phyloP scores from a whole-genome alignment of 495 filamentous ascomycete genomes.

The Gamarada debralockiae region DNA sequence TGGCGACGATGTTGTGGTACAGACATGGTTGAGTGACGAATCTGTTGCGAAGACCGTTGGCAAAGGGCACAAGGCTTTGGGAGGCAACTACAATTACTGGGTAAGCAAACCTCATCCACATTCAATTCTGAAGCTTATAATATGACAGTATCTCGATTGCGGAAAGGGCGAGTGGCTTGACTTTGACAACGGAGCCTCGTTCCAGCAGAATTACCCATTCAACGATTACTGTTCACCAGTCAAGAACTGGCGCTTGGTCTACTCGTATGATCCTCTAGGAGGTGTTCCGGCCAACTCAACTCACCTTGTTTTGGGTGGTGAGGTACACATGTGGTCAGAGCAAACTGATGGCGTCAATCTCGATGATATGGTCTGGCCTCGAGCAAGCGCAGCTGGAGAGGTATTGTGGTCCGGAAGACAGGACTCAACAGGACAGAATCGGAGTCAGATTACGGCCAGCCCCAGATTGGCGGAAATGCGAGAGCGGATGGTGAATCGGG shows the following conservation, averaged over 20 bases:
- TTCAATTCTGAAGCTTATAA: constrained; percentile 8
- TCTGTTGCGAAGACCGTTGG: constrained; percentile 50
- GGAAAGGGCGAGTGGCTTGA: constrained; percentile 74
- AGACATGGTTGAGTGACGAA: constrained; percentile 63
- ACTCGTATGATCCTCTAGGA: constrained; percentile 68
- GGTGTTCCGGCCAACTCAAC: constrained; percentile 51
- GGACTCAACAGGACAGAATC: constrained; percentile 56
- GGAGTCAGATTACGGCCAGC: constrained; percentile 59
- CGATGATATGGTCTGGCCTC: constrained; percentile 73
- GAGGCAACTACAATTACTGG: constrained; percentile 75
- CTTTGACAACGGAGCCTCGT: constrained; percentile 44
- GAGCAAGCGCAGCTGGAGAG: constrained; percentile 65
- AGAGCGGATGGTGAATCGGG: constrained; percentile 64
- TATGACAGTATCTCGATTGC: constrained; percentile 71
- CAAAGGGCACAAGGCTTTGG: constrained; percentile 62
- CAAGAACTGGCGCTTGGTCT: constrained; percentile 76
- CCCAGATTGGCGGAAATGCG: constrained; percentile 66
- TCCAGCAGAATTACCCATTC: constrained; percentile 56
- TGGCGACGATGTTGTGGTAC: constrained; percentile 59
- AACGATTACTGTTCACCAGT: constrained; percentile 69
- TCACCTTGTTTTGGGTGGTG: constrained; percentile 69
- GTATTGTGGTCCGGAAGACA: constrained; percentile 69
- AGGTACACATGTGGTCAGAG: constrained; percentile 75
- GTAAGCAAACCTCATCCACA: constrained; percentile 31
- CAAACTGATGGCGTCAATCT: constrained; percentile 67